phyloP scores from a whole-genome alignment of 768 basidiomycete species.

The Nidularia sp. region DNA sequence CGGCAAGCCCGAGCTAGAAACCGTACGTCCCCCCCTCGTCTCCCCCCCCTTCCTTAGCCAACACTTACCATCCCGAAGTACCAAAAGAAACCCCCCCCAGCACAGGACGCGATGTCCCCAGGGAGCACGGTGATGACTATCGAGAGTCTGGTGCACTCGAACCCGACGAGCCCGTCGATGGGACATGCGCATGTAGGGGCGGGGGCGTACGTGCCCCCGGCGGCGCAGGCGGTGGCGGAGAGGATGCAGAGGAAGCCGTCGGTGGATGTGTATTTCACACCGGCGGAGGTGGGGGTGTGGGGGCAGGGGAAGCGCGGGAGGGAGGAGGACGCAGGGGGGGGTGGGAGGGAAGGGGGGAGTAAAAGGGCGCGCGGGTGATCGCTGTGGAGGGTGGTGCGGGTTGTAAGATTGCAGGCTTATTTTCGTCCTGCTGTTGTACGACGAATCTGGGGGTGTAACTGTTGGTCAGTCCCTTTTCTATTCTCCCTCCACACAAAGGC shows the following conservation, averaged over 20 bases:
- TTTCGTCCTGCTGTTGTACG: background rate
- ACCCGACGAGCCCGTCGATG: slow-evolving; percentile 53
- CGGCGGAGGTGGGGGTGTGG: slow-evolving; percentile 2
- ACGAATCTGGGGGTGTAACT: background rate
- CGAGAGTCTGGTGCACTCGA: slow-evolving; percentile 68
- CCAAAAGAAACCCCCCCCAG: slow-evolving; percentile 42
- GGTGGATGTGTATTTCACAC: slow-evolving; percentile 41
- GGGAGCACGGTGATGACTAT: slow-evolving; percentile 45
- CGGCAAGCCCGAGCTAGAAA: slow-evolving; percentile 81
- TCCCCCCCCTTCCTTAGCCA: slow-evolving; percentile 4
- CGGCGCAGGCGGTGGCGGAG: slow-evolving; percentile 8
- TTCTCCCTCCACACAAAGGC: background rate
- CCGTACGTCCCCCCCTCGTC: slow-evolving; percentile 34
- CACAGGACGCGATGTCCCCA: slow-evolving; percentile 12
- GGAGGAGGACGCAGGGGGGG: background rate
- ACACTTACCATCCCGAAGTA: slow-evolving; percentile 38
- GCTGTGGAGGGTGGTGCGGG: background rate
- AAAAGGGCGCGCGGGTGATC: background rate
- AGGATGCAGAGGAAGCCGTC: slow-evolving; percentile 29
- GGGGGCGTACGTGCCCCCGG: slow-evolving; percentile 6
- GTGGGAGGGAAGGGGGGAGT: background rate
- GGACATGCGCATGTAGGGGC: slow-evolving; percentile 12
- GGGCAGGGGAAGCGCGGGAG: background rate
- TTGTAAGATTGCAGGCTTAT: background rate
- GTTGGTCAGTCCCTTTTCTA: background rate